Evolutionary conservation across 1,284 basidiomycete genomes (phyloP).

Genomic region (Exobasidium cylindrosporum): DNA sequence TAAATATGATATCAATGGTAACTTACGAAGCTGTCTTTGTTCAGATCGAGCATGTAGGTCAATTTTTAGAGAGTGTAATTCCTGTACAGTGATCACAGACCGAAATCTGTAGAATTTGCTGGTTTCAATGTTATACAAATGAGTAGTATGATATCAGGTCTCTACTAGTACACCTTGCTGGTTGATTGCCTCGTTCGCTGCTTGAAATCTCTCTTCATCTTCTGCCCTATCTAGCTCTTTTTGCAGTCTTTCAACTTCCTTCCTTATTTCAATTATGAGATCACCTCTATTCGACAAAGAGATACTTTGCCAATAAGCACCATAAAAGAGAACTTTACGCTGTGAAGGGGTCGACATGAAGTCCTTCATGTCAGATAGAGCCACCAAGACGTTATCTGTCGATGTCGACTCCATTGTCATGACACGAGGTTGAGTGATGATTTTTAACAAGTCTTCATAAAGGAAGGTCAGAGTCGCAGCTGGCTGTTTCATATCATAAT

Average conservation of each 20-base stretch:
- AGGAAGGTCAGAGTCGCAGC: conserved; percentile 1
- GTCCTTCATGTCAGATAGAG: background rate
- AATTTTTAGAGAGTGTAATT: conserved; percentile 38
- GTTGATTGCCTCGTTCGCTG: conserved; percentile 3
- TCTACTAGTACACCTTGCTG: background rate
- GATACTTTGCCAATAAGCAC: background rate
- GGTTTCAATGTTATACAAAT: background rate
- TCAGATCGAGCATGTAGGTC: conserved; percentile 39
- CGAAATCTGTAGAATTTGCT: background rate
- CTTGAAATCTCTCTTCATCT: conserved; percentile 9
- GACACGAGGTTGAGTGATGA: background rate
- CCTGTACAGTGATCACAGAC: conserved; percentile 13
- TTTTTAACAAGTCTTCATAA: background rate
- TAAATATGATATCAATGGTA: background rate
- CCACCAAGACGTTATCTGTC: background rate
- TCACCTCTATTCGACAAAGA: background rate
- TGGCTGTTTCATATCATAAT: too few species aligned
- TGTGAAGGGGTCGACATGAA: background rate
- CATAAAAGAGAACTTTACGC: conserved; percentile 4
- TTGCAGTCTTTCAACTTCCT: background rate
- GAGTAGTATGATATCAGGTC: background rate
- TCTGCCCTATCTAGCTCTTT: conserved; percentile 3
- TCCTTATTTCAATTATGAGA: background rate
- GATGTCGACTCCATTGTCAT: background rate
- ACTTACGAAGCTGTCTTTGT: background rate